phyloP scores from a whole-genome alignment of 345 rosid species.

The Triadica sebifera region DNA sequence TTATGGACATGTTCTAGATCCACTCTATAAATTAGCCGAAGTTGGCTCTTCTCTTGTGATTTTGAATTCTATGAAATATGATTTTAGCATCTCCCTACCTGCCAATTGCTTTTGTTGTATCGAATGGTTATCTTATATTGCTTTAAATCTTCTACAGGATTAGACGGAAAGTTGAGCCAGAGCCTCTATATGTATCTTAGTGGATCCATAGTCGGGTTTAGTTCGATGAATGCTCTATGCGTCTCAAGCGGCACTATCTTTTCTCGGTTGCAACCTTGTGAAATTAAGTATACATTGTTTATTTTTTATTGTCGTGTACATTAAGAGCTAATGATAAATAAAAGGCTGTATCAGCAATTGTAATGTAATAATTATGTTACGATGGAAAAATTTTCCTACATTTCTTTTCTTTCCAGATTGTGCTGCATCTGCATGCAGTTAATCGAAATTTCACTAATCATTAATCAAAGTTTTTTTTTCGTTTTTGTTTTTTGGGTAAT shows the following conservation, averaged over 20 bases:
- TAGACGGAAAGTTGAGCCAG: constrained; percentile 65
- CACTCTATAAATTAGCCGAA: neutral
- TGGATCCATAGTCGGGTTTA: neutral
- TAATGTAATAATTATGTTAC: neutral
- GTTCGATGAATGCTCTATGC: neutral
- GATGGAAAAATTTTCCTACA: neutral
- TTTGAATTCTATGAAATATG: neutral
- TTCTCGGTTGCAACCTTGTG: neutral
- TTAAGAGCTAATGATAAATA: neutral
- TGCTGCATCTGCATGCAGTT: neutral
- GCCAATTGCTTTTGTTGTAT: neutral
- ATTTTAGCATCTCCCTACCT: neutral
- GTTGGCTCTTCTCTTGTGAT: neutral
- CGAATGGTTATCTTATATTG: neutral
- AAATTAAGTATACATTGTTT: neutral
- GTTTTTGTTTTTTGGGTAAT: neutral
- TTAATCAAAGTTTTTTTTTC: too few relatives aligned
- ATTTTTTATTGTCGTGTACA: neutral
- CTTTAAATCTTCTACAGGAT: constrained; percentile 49
- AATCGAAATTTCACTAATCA: neutral
- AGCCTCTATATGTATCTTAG: constrained; percentile 63
- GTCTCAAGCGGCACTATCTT: neutral
- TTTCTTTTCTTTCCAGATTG: neutral
- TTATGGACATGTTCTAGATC: neutral
- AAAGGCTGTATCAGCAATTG: neutral